phyloP scores from a whole-genome alignment of 768 basidiomycete genomes.

The Phanerochaete sordida region DNA sequence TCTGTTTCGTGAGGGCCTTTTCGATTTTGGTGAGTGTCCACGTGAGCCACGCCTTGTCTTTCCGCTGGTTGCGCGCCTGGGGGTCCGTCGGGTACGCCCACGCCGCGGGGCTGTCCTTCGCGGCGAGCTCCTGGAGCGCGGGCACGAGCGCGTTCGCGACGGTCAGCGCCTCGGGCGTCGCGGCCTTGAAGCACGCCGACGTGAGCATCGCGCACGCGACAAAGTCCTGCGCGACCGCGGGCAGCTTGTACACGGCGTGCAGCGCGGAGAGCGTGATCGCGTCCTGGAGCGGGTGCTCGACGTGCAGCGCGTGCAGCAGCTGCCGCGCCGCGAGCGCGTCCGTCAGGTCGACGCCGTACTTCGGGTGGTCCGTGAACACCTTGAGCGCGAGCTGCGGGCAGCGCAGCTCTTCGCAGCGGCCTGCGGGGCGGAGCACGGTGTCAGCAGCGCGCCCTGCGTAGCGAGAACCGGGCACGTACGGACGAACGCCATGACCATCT shows the following conservation, averaged over 20 bases:
- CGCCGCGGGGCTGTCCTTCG: slow-evolving; percentile 13
- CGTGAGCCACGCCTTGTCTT: slow-evolving; percentile 35
- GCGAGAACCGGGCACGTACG: slow-evolving; percentile 23
- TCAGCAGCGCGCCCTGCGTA: neutral
- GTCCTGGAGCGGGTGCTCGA: slow-evolving; percentile 42
- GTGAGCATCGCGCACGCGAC: slow-evolving; percentile 54
- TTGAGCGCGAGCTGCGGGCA: slow-evolving; percentile 55
- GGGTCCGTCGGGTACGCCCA: slow-evolving; percentile 13
- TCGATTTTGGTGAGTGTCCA: slow-evolving; percentile 35
- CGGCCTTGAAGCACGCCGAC: slow-evolving; percentile 49
- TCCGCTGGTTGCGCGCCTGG: slow-evolving; percentile 26
- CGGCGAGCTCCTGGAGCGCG: slow-evolving; percentile 33
- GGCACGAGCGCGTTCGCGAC: slow-evolving; percentile 42
- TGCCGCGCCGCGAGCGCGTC: slow-evolving; percentile 49
- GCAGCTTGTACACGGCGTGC: slow-evolving; percentile 50
- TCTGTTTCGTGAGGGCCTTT: slow-evolving; percentile 26
- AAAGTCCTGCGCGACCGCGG: slow-evolving; percentile 52
- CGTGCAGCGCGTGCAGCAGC: slow-evolving; percentile 55
- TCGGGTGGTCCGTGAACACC: slow-evolving; percentile 59
- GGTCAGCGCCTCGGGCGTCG: slow-evolving; percentile 29
- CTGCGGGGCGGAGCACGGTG: slow-evolving; percentile 29
- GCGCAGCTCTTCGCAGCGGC: slow-evolving; percentile 56
- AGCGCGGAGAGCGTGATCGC: slow-evolving; percentile 50
- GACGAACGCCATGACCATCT: slow-evolving; percentile 47
- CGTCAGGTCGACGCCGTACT: slow-evolving; percentile 50